Percentiles rank a stretch among this genome's conserved stretches.
These are phyloP conservation scores for Triadica sebifera DNA, from an alignment of 345 rosid species.

Conservation along the genomic window DNA sequence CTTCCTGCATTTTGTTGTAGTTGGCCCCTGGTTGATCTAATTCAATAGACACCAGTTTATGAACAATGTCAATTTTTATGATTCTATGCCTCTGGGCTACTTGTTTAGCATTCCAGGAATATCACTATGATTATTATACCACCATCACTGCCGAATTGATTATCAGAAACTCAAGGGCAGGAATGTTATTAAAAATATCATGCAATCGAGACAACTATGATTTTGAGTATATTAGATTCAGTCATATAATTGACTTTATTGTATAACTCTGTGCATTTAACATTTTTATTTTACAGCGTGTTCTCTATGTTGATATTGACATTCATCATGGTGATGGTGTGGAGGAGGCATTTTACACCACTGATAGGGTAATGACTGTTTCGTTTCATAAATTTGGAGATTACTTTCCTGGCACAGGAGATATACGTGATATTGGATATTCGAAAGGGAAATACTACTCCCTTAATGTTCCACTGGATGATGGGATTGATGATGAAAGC, in stretches of 20 bases:
- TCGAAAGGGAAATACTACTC: slow-evolving; percentile 62
- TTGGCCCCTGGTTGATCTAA: too few species aligned
- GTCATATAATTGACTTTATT: not conserved
- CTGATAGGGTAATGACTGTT: slow-evolving; percentile 70
- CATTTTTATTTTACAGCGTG: slow-evolving; percentile 44
- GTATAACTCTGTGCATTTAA: not conserved
- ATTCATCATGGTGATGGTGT: slow-evolving; percentile 73
- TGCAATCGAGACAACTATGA: not conserved
- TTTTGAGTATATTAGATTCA: not conserved
- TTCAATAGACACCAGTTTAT: too few species aligned
- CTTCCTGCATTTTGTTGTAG: too few species aligned
- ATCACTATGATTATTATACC: too few species aligned
- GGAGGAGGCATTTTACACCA: slow-evolving; percentile 73
- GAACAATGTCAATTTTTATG: too few species aligned
- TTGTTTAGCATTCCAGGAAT: too few species aligned
- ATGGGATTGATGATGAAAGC: slow-evolving; percentile 75
- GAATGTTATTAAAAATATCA: not conserved
- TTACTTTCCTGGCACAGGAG: slow-evolving; percentile 66
- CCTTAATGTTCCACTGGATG: slow-evolving; percentile 65
- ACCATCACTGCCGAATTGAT: too few species aligned
- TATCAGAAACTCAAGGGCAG: too few species aligned
- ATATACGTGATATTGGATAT: slow-evolving; percentile 52
- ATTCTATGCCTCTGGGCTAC: too few species aligned
- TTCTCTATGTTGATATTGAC: slow-evolving; percentile 66
- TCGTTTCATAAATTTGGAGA: slow-evolving; percentile 73